Base-by-base conservation (phyloP, 2,329 filamentous ascomycete genomes). In the Cordyceps farinosa region DNA sequence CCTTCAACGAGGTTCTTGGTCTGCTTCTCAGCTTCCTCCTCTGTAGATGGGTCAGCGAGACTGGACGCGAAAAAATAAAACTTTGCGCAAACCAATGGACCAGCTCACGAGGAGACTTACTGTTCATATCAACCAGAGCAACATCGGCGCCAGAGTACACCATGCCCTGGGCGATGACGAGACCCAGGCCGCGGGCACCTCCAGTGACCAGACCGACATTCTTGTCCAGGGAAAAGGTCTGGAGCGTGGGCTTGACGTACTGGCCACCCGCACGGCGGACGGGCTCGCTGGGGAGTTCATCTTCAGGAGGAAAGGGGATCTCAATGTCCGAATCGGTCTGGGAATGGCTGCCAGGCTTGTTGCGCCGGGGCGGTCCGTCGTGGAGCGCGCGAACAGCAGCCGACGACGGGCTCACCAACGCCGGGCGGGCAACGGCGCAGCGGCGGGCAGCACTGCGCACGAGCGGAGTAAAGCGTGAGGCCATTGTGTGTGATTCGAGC, bases 71-170 rank as follows among this genome's bases (percentile, higher is more conserved):
- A 22, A 22, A 22, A 22, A 38, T 11, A 38, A 11, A 38, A 38
- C 5, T 38, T 22, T 47, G 17, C 44, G 17, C 44, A 47, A 22
- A 5, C 5, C 15, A 22, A 47, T 36, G 8, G 2, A 36, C 13
- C 10, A 50, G 11, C 34, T 50, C 10, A 7, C 2, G 45, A 8
- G 34, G 9, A 5, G 53, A 82, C 87, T 69, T 77, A 94, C 91
- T 90, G 79, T 98, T 97, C 79, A 97, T 81, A 75, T 98, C 94
- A 47, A 97, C 92, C 76, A 98, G 90, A 48, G 94, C 94, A 66
- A 97, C 83, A 75, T 96, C 89, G 10, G 91, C 90, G 59, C 94
- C 94, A 61, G 90, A 95, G 60, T 91, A 88, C 60, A 97, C 90
- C 76, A 97, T 86, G 53, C 90, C 92, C 79, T 97, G 92, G 58